Base-by-base conservation (phyloP, 139 green algal genomes). In the Coccomyxa sp. region DNA sequence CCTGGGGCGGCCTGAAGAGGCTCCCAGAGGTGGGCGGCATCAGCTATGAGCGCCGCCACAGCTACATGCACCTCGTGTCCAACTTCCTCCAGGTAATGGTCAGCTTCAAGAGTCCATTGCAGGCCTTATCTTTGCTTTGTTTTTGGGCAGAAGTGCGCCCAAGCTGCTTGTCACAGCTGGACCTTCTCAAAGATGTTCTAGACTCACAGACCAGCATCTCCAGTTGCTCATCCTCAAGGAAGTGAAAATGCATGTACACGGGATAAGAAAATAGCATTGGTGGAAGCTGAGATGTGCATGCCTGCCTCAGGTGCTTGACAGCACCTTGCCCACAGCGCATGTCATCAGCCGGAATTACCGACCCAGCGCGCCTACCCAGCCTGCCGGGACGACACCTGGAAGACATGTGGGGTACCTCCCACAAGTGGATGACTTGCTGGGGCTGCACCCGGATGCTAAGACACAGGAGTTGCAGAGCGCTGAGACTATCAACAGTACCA, bases 11-110 rank as follows among this genome's bases (percentile, higher is more conserved):
- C 34, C 77, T 89, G 34, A 88, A 89, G 68, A 35, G 38, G 74
- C 82, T 89, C 54, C 85, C 85, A 14, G 76, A 73, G 2, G 76
- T 83, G 0, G 85, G 68, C 7, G 76, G 76, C 9, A 29, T 78
- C 16, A 39, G 10, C 12, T 41, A 24, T 27, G 22, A 37, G 29
- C 40, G 33, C 10, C 74, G 74, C 1, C 34, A 44, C 8, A 9
- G 14, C 33, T 75, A 75, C 70, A 12, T 75, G 70, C 70, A 34
- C 10, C 70, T 75, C 16, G 70, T 75, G 2, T 50, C 70, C 14
- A 29, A 18, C 33, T 75, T 39, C 35, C 4, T 75, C 16, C 70
- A 75, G 68, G 29, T 64, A 22, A 64, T 1, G 2, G 18, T 3
- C 5, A 64, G n/a, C n/a, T n/a, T n/a, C n/a, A n/a, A n/a, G n/a